Conservation (phyloP, 108 stramenopile genomes). For the Chaetoceros tenuissimus region DNA sequence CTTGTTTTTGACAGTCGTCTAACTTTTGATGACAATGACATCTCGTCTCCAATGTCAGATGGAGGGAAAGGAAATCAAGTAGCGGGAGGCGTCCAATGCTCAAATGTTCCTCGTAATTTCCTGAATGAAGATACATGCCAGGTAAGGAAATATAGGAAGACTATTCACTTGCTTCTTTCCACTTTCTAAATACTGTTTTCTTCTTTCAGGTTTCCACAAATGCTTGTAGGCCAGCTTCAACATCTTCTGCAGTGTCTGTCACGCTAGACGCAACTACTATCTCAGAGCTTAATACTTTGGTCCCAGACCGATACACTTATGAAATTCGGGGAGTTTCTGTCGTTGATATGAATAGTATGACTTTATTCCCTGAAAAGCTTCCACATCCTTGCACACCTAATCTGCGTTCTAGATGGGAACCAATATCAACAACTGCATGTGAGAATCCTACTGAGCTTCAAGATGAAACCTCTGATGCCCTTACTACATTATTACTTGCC, state of each 20-base stretch:
- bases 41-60: constrained; percentile 26
- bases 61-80: constrained; percentile 17
- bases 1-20: constrained; percentile 24
- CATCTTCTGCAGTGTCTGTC: background rate
- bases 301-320: constrained; percentile 27
- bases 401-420: background rate
- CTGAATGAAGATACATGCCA: constrained; percentile 40
- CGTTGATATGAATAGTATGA: background rate
- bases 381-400: background rate
- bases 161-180: too few relatives aligned
- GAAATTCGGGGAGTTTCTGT: constrained; percentile 23
- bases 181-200: too few relatives aligned
- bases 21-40: constrained; percentile 27
- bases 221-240: background rate
- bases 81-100: constrained; percentile 21
- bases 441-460: background rate
- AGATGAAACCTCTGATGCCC: background rate
- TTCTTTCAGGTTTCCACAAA: too few relatives aligned
- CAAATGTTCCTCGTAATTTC: constrained; percentile 30
- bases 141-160: too few relatives aligned
- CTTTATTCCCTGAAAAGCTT: background rate
- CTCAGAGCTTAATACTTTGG: constrained; percentile 7
- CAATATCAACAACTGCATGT: too few relatives aligned
- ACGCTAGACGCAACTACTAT: constrained; percentile 12
- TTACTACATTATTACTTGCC: background rate